phyloP scores from a whole-genome alignment of 495 filamentous ascomycete genomes.

The Annulohypoxylon nitens region DNA sequence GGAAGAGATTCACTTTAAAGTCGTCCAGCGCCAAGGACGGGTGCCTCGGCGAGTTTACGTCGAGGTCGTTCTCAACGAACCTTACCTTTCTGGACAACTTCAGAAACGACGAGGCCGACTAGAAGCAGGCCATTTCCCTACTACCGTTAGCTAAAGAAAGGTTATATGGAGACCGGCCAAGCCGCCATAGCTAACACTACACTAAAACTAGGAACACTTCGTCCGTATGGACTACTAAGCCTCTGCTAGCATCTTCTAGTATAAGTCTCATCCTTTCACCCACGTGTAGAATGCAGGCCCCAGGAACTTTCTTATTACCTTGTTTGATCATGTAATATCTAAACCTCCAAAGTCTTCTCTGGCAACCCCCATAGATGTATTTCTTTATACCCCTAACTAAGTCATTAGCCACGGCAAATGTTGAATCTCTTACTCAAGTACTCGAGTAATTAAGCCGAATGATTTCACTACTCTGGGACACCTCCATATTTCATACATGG shows the following conservation, averaged over 20 bases:
- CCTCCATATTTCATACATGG: slow-evolving; percentile 8
- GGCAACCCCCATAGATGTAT: background rate
- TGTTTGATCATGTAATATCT: background rate
- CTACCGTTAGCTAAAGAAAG: slow-evolving; percentile 11
- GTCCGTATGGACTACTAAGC: background rate
- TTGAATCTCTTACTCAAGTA: background rate
- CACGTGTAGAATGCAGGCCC: slow-evolving; percentile 20
- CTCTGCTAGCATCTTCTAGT: background rate
- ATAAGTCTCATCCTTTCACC: background rate
- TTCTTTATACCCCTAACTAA: background rate
- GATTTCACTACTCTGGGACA: background rate
- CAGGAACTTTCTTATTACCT: background rate
- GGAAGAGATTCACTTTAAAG: slow-evolving; percentile 15
- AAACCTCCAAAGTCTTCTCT: slow-evolving; percentile 7
- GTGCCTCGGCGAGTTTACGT: slow-evolving; percentile 15
- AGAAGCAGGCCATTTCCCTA: slow-evolving; percentile 22
- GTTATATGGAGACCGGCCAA: slow-evolving; percentile 9
- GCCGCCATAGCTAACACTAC: slow-evolving; percentile 9
- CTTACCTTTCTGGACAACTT: slow-evolving; percentile 14
- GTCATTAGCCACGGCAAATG: background rate
- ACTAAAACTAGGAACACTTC: background rate
- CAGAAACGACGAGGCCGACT: slow-evolving; percentile 20
- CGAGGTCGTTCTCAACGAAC: slow-evolving; percentile 17
- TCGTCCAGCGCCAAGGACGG: slow-evolving; percentile 22
- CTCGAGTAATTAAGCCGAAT: background rate